Conservation (phyloP, 2,329 filamentous ascomycete species). For the Apiospora saccharicola region DNA sequence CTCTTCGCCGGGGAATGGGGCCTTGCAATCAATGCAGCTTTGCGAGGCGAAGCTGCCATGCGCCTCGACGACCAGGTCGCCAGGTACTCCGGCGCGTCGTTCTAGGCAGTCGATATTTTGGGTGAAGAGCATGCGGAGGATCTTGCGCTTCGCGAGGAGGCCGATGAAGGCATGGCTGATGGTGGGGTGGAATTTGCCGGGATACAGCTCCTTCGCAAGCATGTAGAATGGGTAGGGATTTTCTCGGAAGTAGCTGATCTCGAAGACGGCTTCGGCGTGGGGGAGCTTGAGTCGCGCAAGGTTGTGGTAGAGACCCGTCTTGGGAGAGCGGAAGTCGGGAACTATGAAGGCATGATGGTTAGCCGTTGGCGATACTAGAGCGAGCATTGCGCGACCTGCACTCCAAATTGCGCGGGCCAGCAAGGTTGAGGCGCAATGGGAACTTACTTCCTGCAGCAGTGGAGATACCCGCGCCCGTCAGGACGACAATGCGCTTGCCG, state of each 20-base stretch:
- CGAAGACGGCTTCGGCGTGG: slow-evolving; percentile 91
- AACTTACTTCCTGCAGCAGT: slow-evolving; percentile 70
- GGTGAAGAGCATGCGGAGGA: slow-evolving; percentile 88
- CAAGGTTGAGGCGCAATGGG: not conserved
- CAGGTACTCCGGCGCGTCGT: slow-evolving; percentile 82
- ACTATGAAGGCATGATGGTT: slow-evolving; percentile 60
- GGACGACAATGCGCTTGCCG: slow-evolving; percentile 78
- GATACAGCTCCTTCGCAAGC: slow-evolving; percentile 90
- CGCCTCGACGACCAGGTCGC: slow-evolving; percentile 85
- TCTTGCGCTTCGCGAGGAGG: slow-evolving; percentile 78
- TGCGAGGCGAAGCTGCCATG: slow-evolving; percentile 95
- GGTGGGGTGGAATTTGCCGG: slow-evolving; percentile 87
- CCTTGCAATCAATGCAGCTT: slow-evolving; percentile 88
- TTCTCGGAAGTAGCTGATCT: slow-evolving; percentile 85
- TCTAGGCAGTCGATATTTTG: slow-evolving; percentile 99
- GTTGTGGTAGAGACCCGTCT: slow-evolving; percentile 93
- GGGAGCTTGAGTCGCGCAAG: slow-evolving; percentile 85
- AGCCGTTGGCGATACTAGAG: not conserved
- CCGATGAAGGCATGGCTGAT: slow-evolving; percentile 89
- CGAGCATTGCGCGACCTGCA: not conserved
- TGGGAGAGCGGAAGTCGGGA: slow-evolving; percentile 92
- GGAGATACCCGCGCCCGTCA: slow-evolving; percentile 91
- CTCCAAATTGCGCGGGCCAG: not conserved
- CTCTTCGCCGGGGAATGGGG: slow-evolving; percentile 71
- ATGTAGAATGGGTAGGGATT: slow-evolving; percentile 92